Base-by-base conservation (phyloP, 2,329 filamentous ascomycete species). In the Westerdykella sp. region DNA sequence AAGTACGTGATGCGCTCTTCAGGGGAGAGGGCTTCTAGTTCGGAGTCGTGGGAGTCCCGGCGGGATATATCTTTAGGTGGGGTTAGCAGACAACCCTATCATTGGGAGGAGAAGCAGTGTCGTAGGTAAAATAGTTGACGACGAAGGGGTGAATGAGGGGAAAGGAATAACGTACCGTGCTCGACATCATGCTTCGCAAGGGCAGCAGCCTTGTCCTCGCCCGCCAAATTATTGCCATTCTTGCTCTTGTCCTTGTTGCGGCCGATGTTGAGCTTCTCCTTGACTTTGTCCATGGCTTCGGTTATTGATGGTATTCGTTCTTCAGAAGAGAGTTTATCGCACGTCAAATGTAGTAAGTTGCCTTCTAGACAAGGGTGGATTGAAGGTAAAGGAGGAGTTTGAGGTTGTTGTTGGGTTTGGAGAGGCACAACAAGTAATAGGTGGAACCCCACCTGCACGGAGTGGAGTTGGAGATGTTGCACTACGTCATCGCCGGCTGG, bases 231-330 rank as follows among this genome's bases (percentile, higher is more conserved):
- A 28, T 28, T 9, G 25, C 25, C 25, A 28, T 28, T 9, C 25
- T 28, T 28, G 25, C 25, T 28, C 25, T 28, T 28, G 25, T 28
- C 25, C 11, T 28, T 28, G 49, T 63, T 63, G 57, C 57, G 54
- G 42, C 57, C 54, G 37, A 65, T 56, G 51, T 66, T 60, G 35
- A 66, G 54, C 49, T 63, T 63, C 46, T 64, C 59, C 50, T 66
- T 66, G 51, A 66, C 53, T 44, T 59, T 59, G 18, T 65, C 60
- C 58, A 66, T 65, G 25, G 25, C 25, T 13, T 38, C 22, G 36
- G 16, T 38, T 25, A 7, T 9, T 3, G 25, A 28, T 9, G 25
- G 14, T 35, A 10, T 35, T 11, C 9, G 13, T 35, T 10, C 34
- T 14, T 35, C 9, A 35, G 13, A 21, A 10, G 25, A 28, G 7